Percentiles rank a stretch among this genome's conserved stretches.
These are phyloP conservation scores for Auriscalpium vulgare DNA, from an alignment of 768 basidiomycete genomes.

Conservation along the genomic window DNA sequence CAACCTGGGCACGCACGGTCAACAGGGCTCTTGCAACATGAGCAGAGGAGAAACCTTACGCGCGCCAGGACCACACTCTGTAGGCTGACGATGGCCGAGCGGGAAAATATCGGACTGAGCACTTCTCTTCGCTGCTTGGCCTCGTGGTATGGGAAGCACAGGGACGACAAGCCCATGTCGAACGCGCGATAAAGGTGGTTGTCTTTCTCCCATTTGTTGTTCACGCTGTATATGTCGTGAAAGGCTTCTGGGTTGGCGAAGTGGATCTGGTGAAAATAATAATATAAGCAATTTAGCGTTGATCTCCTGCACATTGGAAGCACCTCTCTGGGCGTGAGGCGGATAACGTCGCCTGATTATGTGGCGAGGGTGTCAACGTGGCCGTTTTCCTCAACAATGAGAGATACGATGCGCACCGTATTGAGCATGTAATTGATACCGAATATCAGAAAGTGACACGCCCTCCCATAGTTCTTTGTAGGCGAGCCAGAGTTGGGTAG, in stretches of 20 bases:
- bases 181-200: background rate
- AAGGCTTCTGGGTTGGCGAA: slow-evolving; percentile 1
- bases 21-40: no score
- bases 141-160: background rate
- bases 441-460: background rate
- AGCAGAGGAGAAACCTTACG: background rate
- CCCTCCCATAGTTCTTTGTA: slow-evolving; percentile 3
- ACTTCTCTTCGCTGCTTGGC: slow-evolving; percentile 3
- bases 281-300: no score
- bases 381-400: background rate
- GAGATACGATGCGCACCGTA: background rate
- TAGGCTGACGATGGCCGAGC: background rate
- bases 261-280: background rate
- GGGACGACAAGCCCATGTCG: background rate
- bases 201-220: slow-evolving; percentile 5
- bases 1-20: background rate
- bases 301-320: background rate
- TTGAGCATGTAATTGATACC: background rate
- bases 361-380: no score
- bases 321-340: slow-evolving; percentile 1
- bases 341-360: background rate
- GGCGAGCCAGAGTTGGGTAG: background rate
- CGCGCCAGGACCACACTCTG: background rate
- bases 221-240: background rate
- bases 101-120: background rate